A percentile compares a stretch with the other conserved stretches of the same genome.
These are phyloP conservation scores for Avena eriantha DNA, from an alignment of 176 grass and related monocot species.

Conservation along the genomic window DNA sequence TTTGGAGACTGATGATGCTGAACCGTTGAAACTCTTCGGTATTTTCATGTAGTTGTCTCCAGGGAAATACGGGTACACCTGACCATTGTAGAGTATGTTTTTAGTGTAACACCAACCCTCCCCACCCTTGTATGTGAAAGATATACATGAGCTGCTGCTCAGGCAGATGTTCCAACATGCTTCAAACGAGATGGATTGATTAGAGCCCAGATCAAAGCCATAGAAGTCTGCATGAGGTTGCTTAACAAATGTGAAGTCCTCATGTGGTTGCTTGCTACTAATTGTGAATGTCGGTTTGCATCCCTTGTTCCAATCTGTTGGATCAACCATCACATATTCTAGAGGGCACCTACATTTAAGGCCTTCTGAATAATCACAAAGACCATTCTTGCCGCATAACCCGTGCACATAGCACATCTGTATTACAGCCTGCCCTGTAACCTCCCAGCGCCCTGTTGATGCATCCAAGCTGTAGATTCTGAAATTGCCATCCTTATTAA, in stretches of 20 bases:
- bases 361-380: constrained; percentile 56
- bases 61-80: constrained; percentile 50
- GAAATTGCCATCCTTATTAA: constrained; percentile 73
- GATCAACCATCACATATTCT: constrained; percentile 65
- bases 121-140: constrained; percentile 63
- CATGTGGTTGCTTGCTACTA: constrained; percentile 36
- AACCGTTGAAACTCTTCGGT: constrained; percentile 47
- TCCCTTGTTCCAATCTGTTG: constrained; percentile 70
- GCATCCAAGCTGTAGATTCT: constrained; percentile 76
- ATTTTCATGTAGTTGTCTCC: constrained; percentile 74
- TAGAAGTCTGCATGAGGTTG: constrained; percentile 59
- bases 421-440: constrained; percentile 64
- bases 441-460: constrained; percentile 44
- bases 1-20: constrained; percentile 23
- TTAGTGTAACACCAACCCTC: constrained; percentile 66
- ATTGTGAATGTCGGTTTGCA: constrained; percentile 54
- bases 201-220: constrained; percentile 65
- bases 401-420: constrained; percentile 68
- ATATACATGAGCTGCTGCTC: constrained; percentile 50
- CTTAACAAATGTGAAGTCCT: constrained; percentile 53
- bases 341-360: constrained; percentile 61
- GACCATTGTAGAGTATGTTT: constrained; percentile 59
- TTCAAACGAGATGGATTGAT: constrained; percentile 42
- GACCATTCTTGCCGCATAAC: constrained; percentile 71
- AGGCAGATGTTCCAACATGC: constrained; percentile 58